These are phyloP conservation scores for Scopulariopsis brevicaulis DNA, from an alignment of 2,329 filamentous ascomycete genomes.

Conservation along the genomic window DNA sequence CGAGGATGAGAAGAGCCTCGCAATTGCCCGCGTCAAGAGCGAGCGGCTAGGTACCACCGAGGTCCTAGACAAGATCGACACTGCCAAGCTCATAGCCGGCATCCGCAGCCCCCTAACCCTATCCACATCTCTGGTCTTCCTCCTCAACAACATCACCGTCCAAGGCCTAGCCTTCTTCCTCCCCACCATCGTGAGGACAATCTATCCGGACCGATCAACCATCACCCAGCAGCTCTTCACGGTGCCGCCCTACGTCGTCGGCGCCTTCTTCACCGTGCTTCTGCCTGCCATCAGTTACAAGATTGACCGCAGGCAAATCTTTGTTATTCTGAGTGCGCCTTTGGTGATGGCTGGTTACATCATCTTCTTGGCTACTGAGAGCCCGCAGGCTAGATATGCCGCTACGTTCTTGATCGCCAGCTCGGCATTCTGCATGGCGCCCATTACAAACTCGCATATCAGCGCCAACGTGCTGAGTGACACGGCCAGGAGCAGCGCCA, in stretches of 20 bases:
- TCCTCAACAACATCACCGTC: slow-evolving; percentile 56
- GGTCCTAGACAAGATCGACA: slow-evolving; percentile 49
- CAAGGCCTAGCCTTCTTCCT: slow-evolving; percentile 56
- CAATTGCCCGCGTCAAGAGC: slow-evolving; percentile 55
- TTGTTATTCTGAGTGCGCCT: slow-evolving; percentile 42
- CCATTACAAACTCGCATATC: slow-evolving; percentile 50
- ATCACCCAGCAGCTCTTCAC: slow-evolving; percentile 52
- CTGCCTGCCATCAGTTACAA: slow-evolving; percentile 46
- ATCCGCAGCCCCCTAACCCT: slow-evolving; percentile 48
- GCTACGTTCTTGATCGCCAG: slow-evolving; percentile 52
- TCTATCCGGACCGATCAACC: slow-evolving; percentile 47
- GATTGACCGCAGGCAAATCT: slow-evolving; percentile 39
- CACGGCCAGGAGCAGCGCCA: slow-evolving; percentile 50
- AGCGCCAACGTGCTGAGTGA: slow-evolving; percentile 56
- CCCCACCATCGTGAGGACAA: slow-evolving; percentile 52
- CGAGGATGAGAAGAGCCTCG: slow-evolving; percentile 54
- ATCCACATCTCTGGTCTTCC: slow-evolving; percentile 43
- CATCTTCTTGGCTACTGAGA: slow-evolving; percentile 45
- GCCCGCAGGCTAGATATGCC: slow-evolving; percentile 40
- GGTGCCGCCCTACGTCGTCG: slow-evolving; percentile 53
- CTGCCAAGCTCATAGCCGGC: slow-evolving; percentile 43
- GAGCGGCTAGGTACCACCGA: slow-evolving; percentile 49
- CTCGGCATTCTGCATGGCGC: slow-evolving; percentile 48
- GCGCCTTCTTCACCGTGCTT: slow-evolving; percentile 46
- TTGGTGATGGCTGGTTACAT: slow-evolving; percentile 52